Conservation (phyloP, 1,284 basidiomycete species). For the Cutaneotrichosporon arboriforme region DNA sequence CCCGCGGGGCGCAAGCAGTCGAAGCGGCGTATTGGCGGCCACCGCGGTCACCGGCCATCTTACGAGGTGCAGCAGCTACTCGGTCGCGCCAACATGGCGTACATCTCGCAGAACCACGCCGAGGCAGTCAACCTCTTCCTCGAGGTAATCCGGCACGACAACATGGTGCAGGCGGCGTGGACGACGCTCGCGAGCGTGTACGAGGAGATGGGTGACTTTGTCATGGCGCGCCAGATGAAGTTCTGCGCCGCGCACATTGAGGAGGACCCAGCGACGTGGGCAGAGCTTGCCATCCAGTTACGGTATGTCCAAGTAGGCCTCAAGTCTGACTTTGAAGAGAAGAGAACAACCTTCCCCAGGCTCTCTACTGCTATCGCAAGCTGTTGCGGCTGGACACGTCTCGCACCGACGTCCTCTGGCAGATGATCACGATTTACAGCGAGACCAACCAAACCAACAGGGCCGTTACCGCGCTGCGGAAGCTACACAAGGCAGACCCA, state of each 20-base stretch:
- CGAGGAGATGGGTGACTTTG: slow-evolving; percentile 60
- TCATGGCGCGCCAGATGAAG: slow-evolving; percentile 72
- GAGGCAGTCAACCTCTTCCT: slow-evolving; percentile 74
- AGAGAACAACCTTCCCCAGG: slow-evolving; percentile 70
- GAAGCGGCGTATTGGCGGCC: background rate
- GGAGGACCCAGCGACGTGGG: slow-evolving; percentile 83
- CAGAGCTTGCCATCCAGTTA: slow-evolving; percentile 66
- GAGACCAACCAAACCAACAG: slow-evolving; percentile 66
- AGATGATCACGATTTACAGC: slow-evolving; percentile 75
- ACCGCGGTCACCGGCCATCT: slow-evolving; percentile 57
- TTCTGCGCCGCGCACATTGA: slow-evolving; percentile 87
- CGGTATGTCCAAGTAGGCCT: slow-evolving; percentile 51
- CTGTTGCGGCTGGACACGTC: slow-evolving; percentile 70
- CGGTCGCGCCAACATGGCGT: slow-evolving; percentile 81
- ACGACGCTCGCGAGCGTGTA: slow-evolving; percentile 75
- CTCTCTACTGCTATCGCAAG: slow-evolving; percentile 86
- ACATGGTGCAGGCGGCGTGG: slow-evolving; percentile 78
- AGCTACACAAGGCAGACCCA: slow-evolving; percentile 57
- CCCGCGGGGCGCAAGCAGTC: slow-evolving; percentile 5
- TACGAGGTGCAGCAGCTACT: slow-evolving; percentile 75
- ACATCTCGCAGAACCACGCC: slow-evolving; percentile 61
- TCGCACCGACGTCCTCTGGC: slow-evolving; percentile 84
- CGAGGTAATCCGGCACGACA: slow-evolving; percentile 90
- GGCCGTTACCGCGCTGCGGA: slow-evolving; percentile 69
- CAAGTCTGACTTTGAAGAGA: slow-evolving; percentile 51